These are phyloP conservation scores for Betula pendula DNA, from an alignment of 306 rosid genomes.

Conservation along the genomic window DNA sequence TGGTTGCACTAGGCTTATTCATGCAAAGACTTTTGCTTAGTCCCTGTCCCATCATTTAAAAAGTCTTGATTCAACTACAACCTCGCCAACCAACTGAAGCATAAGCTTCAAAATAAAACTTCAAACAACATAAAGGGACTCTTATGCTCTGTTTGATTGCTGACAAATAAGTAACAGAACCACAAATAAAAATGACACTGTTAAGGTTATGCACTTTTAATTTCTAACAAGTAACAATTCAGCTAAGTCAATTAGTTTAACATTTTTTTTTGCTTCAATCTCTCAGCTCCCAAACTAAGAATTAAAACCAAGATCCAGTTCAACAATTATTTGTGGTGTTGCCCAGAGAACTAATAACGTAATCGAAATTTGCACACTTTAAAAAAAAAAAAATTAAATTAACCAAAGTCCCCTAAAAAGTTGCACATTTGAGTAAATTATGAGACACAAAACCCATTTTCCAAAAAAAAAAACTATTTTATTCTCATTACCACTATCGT, in stretches of 20 bases:
- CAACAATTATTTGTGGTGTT: neutral
- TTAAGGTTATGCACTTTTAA: neutral
- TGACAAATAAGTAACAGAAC: neutral
- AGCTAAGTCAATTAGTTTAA: neutral
- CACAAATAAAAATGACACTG: neutral
- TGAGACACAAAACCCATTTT: neutral
- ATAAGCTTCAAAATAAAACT: neutral
- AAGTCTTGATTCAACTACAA: neutral
- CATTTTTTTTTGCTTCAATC: neutral
- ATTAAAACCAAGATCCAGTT: neutral
- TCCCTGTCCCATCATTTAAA: neutral
- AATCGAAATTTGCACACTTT: neutral
- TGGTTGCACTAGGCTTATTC: neutral
- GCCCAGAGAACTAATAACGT: neutral
- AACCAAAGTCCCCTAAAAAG: too few species aligned
- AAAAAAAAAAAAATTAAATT: neutral
- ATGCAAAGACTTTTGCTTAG: neutral
- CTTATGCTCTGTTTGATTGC: neutral
- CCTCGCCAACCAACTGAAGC: neutral
- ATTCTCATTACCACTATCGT: neutral
- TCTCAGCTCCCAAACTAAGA: neutral
- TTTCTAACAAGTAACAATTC: neutral
- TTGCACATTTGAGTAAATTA: neutral
- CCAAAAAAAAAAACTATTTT: neutral
- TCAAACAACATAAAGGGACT: neutral